phyloP scores from a whole-genome alignment of 768 basidiomycete genomes.

The Agrocybe praecox region DNA sequence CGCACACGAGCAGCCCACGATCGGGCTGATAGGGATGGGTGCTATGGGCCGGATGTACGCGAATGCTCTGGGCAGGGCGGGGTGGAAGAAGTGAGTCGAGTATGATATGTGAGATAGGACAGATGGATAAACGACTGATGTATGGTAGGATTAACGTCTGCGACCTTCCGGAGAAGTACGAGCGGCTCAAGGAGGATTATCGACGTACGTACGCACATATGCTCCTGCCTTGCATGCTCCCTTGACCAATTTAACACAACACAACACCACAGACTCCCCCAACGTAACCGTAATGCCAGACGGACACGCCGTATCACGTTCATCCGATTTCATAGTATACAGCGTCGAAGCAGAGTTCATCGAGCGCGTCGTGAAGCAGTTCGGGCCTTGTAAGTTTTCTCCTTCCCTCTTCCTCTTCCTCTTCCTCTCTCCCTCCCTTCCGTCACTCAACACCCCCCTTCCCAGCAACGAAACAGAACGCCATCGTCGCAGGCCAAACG shows the following conservation, averaged over 20 bases:
- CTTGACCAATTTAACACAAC: too few relatives aligned
- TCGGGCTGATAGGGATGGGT: constrained; percentile 97
- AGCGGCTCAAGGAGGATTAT: constrained; percentile 60
- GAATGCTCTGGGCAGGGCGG: constrained; percentile 68
- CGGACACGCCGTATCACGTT: neutral
- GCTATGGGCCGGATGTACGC: constrained; percentile 98
- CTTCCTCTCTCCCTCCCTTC: too few relatives aligned
- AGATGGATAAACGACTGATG: neutral
- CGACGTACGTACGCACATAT: constrained; percentile 44
- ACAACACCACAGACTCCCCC: constrained; percentile 43
- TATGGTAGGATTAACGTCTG: constrained; percentile 91
- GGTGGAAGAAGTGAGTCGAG: constrained; percentile 74
- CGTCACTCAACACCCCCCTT: constrained; percentile 1
- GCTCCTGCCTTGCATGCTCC: neutral
- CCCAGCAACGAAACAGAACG: constrained; percentile 87
- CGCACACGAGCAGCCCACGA: constrained; percentile 59
- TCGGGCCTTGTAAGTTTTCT: constrained; percentile 80
- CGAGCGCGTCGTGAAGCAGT: constrained; percentile 77
- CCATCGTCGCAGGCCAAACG: constrained; percentile 94
- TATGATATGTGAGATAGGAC: neutral
- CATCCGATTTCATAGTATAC: neutral
- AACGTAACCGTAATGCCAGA: constrained; percentile 59
- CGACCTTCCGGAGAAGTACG: constrained; percentile 77
- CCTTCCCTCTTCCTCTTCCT: neutral
- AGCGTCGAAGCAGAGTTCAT: constrained; percentile 39